phyloP scores from a whole-genome alignment of 306 rosid species.

The Astragalus membranaceus region DNA sequence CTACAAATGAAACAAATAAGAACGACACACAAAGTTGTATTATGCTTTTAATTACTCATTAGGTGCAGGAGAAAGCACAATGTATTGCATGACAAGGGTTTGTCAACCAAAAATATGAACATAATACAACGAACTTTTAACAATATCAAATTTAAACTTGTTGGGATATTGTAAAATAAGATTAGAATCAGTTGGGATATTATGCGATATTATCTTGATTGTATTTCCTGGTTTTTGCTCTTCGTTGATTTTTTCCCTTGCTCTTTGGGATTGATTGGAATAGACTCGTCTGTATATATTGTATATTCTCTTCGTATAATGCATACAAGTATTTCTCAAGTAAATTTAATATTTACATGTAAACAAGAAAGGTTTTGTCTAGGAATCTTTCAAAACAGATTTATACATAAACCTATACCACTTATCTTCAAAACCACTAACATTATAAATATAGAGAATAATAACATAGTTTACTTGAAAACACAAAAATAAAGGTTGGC shows the following conservation, averaged over 20 bases:
- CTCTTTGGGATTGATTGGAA: no score
- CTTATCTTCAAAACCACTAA: not conserved
- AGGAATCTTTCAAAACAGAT: not conserved
- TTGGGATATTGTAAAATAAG: no score
- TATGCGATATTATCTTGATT: no score
- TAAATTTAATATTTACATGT: not conserved
- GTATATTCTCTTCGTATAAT: no score
- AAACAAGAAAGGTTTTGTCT: not conserved
- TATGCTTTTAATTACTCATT: not conserved
- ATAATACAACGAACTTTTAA: not conserved
- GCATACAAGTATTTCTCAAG: no score
- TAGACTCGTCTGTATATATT: no score
- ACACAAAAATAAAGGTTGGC: not conserved
- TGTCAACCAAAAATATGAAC: constrained; percentile 13
- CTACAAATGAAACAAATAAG: constrained; percentile 11
- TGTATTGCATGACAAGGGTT: not conserved
- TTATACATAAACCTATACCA: not conserved
- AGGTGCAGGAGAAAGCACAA: not conserved
- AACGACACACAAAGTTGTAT: not conserved
- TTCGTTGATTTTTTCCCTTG: no score
- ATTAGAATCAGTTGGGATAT: no score
- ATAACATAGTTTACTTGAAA: not conserved
- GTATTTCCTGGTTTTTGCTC: no score
- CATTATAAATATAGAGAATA: not conserved
- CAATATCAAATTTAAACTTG: not conserved